Evolutionary conservation across 805 yeast species (phyloP), one percentile per base, ranked within the genome.

Genomic region (Cyberlindnera petersonii): DNA sequence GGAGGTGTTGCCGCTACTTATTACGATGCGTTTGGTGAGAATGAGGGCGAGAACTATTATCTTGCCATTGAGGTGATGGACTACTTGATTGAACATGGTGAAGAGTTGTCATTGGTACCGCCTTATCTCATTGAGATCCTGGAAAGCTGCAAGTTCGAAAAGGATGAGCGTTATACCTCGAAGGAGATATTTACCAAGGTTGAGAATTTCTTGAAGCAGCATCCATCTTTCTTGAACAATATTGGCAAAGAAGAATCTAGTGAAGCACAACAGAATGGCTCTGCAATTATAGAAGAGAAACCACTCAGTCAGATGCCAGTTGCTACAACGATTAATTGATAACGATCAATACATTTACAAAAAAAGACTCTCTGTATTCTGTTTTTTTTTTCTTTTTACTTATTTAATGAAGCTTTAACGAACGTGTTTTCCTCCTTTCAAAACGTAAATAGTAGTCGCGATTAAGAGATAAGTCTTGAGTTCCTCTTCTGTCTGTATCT

Each of bases 31-130:
- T 64, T 65, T 47, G 66, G 66, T 4, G 66, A 66, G 40, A 63
- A 62, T 47, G 69, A 64, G 37, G 71, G 91, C 27, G 93, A 86
- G 47, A 74, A 76, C 19, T 88, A 89, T 56, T 86, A 89, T 55
- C 66, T 87, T 48, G 95, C 95, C 1, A 89, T 93, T 55, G 98
- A 91, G 58, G 91, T 88, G 23, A 82, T 93, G 24, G 85, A 86
- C 59, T 77, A 79, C 47, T 66, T 93, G 59, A 88, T 93, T 46
- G 85, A 85, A 42, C 71, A 79, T 44, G 88, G 86, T 58, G 89
- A 84, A 47, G 85, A 84, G 42, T 72, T 91, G 45, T 75, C 87
- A 27, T 69, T 79, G 37, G 81, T 91, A 28, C 98, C 98, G 13
- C 33, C 67, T 74, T 50, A 73, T 67, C 17, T 74, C 66, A 42